Conservation (phyloP, 805 yeast species). For the Zygotorulaspora danielsina region DNA sequence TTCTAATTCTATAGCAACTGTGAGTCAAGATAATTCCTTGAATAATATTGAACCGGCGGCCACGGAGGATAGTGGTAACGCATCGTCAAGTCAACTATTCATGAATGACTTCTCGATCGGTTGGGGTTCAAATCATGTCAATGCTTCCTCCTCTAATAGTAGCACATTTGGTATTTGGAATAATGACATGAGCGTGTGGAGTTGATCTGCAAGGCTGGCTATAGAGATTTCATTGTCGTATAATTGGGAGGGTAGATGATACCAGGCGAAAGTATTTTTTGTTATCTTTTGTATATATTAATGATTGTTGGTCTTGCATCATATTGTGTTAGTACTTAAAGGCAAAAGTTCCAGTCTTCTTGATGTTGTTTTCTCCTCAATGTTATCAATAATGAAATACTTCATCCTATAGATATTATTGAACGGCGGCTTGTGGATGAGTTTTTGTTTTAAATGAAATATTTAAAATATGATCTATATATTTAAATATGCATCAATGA, state of each 20-base stretch:
- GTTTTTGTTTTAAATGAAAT: no score
- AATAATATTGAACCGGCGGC: constrained; percentile 7
- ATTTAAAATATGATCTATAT: no score
- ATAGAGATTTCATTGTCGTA: constrained; percentile 8
- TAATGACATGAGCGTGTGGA: constrained; percentile 40
- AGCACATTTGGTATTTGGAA: constrained; percentile 31
- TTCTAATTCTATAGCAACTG: constrained; percentile 6
- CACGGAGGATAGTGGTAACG: constrained; percentile 2
- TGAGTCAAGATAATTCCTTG: constrained; percentile 4
- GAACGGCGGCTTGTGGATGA: no score
- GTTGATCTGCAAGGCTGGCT: constrained; percentile 17
- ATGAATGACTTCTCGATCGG: constrained; percentile 23
- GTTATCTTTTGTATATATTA: no score
- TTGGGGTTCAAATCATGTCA: constrained; percentile 25
- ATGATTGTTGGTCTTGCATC: constrained; percentile 1
- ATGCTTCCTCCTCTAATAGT: constrained; percentile 13
- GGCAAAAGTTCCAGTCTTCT: no score
- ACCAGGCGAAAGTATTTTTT: constrained; percentile 4
- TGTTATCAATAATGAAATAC: no score
- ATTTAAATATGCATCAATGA: no score
- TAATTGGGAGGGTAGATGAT: constrained; percentile 7
- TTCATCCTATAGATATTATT: no score
- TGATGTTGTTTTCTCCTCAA: no score
- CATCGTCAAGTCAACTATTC: constrained; percentile 10
- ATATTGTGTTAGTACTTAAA: no score